Percentiles rank a stretch among this genome's conserved stretches.
phyloP scores from a whole-genome alignment of 257 asterid species.

The Salvia hispanica region DNA sequence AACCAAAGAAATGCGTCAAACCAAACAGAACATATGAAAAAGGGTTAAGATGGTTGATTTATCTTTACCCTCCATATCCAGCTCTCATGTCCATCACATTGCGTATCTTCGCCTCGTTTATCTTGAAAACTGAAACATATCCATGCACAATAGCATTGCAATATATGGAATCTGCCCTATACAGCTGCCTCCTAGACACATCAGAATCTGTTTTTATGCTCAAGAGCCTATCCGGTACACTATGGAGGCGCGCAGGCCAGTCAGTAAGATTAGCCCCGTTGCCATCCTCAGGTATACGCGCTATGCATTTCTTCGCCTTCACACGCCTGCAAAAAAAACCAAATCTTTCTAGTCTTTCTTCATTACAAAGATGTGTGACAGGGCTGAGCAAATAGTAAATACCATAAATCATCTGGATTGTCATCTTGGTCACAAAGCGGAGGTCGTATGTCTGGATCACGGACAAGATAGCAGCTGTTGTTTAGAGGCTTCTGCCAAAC shows the following conservation, averaged over 20 bases:
- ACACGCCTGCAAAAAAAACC: conserved; percentile 45
- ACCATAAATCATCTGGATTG: conserved; percentile 63
- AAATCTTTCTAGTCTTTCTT: not conserved
- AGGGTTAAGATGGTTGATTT: not conserved
- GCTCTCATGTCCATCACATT: conserved; percentile 75
- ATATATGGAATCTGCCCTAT: conserved; percentile 58
- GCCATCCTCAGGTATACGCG: conserved; percentile 54
- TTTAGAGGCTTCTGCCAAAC: conserved; percentile 66
- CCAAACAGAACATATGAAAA: not conserved
- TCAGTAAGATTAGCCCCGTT: conserved; percentile 51
- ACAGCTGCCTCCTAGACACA: conserved; percentile 55
- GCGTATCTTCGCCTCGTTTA: conserved; percentile 39
- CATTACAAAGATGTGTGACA: no score
- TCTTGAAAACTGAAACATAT: conserved; percentile 47
- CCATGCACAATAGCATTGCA: conserved; percentile 50
- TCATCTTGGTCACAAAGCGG: conserved; percentile 46
- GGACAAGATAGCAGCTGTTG: conserved; percentile 59
- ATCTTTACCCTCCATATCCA: conserved; percentile 63
- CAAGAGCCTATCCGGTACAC: conserved; percentile 58
- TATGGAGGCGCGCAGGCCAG: conserved; percentile 68
- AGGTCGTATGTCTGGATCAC: conserved; percentile 40
- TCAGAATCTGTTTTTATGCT: conserved; percentile 64
- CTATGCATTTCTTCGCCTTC: conserved; percentile 47
- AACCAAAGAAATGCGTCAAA: conserved; percentile 10
- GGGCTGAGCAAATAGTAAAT: not conserved